Percentiles rank a stretch among this genome's conserved stretches.
phyloP scores from a whole-genome alignment of 495 filamentous ascomycete species.

The Lepraria neglecta region DNA sequence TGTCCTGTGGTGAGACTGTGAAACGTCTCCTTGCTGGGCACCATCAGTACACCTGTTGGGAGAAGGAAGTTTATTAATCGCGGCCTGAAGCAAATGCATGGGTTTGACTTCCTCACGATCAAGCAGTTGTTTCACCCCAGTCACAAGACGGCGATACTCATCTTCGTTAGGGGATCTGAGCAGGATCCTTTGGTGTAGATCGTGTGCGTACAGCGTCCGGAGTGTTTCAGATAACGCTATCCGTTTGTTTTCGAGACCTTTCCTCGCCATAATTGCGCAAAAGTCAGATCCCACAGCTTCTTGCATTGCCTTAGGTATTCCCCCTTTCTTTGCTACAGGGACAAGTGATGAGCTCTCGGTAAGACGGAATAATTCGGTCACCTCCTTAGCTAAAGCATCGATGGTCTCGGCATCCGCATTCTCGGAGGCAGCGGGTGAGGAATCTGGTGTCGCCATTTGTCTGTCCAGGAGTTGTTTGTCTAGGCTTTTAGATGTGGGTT shows the following conservation, averaged over 20 bases:
- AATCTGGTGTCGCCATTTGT: background rate
- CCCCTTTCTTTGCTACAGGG: conserved; percentile 35
- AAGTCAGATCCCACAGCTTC: background rate
- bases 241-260: background rate
- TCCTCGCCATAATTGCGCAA: background rate
- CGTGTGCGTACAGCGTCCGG: background rate
- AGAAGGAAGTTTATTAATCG: conserved; percentile 46
- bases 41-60: conserved; percentile 33
- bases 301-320: background rate
- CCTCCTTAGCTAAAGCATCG: background rate
- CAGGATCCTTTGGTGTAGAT: background rate
- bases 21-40: background rate
- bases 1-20: background rate
- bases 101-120: conserved; percentile 4
- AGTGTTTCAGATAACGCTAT: background rate
- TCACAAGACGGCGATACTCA: conserved; percentile 36
- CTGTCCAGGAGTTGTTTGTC: background rate
- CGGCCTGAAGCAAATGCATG: background rate
- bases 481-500: background rate
- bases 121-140: conserved; percentile 36
- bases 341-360: conserved; percentile 39
- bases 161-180: background rate
- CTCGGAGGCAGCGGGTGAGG: background rate
- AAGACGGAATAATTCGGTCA: background rate
- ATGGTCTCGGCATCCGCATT: background rate